Conservation (phyloP, 495 filamentous ascomycete genomes). For the Rhypophila decipiens region DNA sequence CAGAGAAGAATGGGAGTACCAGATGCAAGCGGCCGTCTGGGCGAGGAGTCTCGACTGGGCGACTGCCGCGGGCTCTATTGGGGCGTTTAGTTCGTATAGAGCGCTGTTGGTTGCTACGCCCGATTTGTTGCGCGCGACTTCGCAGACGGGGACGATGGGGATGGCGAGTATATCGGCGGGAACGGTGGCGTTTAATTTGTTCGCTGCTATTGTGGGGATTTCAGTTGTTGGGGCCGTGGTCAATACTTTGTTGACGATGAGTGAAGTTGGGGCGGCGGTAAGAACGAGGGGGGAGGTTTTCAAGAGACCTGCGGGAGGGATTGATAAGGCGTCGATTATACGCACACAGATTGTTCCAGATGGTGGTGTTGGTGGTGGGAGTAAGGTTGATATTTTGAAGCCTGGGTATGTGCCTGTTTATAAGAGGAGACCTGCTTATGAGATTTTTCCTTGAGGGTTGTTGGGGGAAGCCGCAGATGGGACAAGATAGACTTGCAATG, state of each 20-base stretch:
- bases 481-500: no score
- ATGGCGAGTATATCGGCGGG: constrained; percentile 4
- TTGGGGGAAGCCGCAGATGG: no score
- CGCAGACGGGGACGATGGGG: constrained; percentile 2
- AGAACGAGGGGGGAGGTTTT: constrained; percentile 3
- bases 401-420: constrained; percentile 3
- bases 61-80: constrained; percentile 12
- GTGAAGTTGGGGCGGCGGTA: constrained; percentile 12
- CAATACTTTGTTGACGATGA: constrained; percentile 16
- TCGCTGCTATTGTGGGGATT: constrained; percentile 13
- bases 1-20: constrained; percentile 3
- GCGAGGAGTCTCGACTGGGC: constrained; percentile 23
- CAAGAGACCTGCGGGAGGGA: no score
- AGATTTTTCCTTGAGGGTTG: constrained; percentile 15
- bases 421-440: constrained; percentile 16
- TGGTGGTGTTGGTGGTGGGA: no score
- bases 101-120: constrained; percentile 4
- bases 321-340: no score
- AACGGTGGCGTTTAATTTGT: constrained; percentile 11
- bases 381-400: not conserved
- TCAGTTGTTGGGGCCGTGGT: constrained; percentile 15
- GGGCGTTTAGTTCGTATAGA: constrained; percentile 8
- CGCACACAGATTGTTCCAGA: no score
- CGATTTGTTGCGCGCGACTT: constrained; percentile 7
- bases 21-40: constrained; percentile 18